Conservation (phyloP, 1,284 basidiomycete species). For the Moesziomyces sp. region DNA sequence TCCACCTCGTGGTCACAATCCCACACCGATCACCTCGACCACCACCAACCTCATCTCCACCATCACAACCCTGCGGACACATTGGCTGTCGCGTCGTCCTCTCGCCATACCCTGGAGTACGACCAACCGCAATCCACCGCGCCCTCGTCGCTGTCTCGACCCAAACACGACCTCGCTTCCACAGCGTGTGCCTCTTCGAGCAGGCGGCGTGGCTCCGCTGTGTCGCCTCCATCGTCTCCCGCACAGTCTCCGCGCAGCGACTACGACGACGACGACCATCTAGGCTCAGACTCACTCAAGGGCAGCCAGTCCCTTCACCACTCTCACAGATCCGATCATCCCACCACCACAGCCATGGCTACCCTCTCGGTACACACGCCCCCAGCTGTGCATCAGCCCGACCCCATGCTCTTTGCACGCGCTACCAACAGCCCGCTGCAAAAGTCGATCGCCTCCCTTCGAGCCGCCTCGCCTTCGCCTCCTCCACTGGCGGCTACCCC, state of each 20-base stretch:
- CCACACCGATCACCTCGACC: neutral
- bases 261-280: constrained; percentile 12
- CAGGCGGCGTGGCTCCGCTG: constrained; percentile 13
- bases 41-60: constrained; percentile 10
- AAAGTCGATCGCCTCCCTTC: constrained; percentile 13
- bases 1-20: constrained; percentile 1
- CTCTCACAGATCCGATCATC: constrained; percentile 20
- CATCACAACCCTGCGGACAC: neutral
- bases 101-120: constrained; percentile 21
- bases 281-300: constrained; percentile 6
- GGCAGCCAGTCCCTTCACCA: constrained; percentile 4
- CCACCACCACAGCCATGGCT: constrained; percentile 42
- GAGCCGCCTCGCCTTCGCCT: constrained; percentile 18
- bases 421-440: constrained; percentile 26
- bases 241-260: constrained; percentile 1
- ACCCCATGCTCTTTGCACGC: constrained; percentile 40
- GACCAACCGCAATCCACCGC: neutral
- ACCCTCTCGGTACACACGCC: constrained; percentile 39
- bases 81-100: constrained; percentile 23
- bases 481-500: constrained; percentile 22
- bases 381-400: constrained; percentile 24
- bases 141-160: constrained; percentile 1
- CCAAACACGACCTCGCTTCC: neutral
- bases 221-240: constrained; percentile 29
- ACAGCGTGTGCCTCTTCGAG: neutral